Base-by-base conservation (phyloP, 257 asterid genomes). In the Solanum arcanum region DNA sequence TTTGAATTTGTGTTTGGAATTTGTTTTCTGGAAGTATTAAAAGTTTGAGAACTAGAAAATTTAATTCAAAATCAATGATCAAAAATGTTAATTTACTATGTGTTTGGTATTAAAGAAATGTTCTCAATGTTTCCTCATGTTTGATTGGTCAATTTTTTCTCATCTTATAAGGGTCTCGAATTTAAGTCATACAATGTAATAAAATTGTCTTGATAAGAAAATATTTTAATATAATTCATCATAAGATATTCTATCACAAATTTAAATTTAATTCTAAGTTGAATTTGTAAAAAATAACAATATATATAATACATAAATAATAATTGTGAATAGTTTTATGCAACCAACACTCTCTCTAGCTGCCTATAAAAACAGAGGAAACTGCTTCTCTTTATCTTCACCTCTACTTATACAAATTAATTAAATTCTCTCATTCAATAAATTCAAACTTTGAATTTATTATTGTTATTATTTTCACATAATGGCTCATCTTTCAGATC, bases 401-500 rank as follows among this genome's bases (percentile, higher is more conserved):
- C 69, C 18, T 80, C 42, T 80, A 3, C 66, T 78, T 16, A 78
- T 78, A 5, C 42, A 78, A 56, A 46, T 78, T 42, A n/a, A 42
- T 47, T 73, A 35, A 74, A 47, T 27, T 80, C 68, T 47, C 66
- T 29, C 69, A 29, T 73, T 74, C 81, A 37, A 73, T 47, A 73
- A 73, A 14, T 8, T 42, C 64, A 15, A 75, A 80, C 29, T 62
- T 62, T n/a, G 31, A 62, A 62, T 33, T 31, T 33, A 33, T 62
- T n/a, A 62, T 62, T n/a, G n/a, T 49, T 49, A 49, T 62, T n/a
- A 62, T 62, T 11, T 62, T 62, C 74, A 25, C 20, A 49, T 47
- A 46, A 95, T 95, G 98, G 83, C 98, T 89, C 88, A 81, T 29
- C 94, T 94, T 14, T 86, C 84, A 46, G 95, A 94, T 92, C 94